Base-by-base conservation (phyloP, 2,329 filamentous ascomycete species). In the Cytospora leucostoma region DNA sequence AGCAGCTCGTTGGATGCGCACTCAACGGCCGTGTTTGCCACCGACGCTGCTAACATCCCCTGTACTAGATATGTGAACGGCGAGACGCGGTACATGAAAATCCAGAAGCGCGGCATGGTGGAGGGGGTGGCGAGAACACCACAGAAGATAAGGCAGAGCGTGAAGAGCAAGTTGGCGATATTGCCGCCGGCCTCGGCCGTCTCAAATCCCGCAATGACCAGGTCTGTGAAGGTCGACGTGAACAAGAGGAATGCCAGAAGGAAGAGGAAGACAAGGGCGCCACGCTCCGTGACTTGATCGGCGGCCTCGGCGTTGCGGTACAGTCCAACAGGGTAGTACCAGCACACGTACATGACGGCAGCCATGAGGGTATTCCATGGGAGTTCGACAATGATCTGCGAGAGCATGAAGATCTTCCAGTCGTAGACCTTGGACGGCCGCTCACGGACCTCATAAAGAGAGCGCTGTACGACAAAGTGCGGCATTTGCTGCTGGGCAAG, bases 31-130 rank as follows among this genome's bases (percentile, higher is more conserved):
- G 83, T 83, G 67, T 87, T 84, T 11, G 87, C 87, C 33, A 94
- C 76, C 0, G 83, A 86, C 2, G 84, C 83, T 0, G 85, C 81
- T 6, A 92, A 74, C 71, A 94, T 82, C 0, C 85, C 88, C 50
- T 83, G 81, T 38, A 92, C 83, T 2, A 92, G 77, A 72, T 94
- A 94, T 0, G 89, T 91, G 72, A 93, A 86, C 0, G 89, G 89
- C 0, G 85, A 89, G 50, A 89, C 76, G 44, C 87, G 82, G 74
- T 90, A 90, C 84, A 90, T 87, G 77, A 87, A 89, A 68, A 86
- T 85, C 89, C 89, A 92, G 79, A 91, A 91, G 2, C 82, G 78
- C 0, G 89, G 88, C 51, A 92, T 80, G 1, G 77, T 74, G 0
- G 73, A 69, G 0, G 87, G 87, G 2, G 79, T 74, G 1, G 85